Conservation (phyloP, 371 early-diverging fungal genomes). For the Circinella umbellata region DNA sequence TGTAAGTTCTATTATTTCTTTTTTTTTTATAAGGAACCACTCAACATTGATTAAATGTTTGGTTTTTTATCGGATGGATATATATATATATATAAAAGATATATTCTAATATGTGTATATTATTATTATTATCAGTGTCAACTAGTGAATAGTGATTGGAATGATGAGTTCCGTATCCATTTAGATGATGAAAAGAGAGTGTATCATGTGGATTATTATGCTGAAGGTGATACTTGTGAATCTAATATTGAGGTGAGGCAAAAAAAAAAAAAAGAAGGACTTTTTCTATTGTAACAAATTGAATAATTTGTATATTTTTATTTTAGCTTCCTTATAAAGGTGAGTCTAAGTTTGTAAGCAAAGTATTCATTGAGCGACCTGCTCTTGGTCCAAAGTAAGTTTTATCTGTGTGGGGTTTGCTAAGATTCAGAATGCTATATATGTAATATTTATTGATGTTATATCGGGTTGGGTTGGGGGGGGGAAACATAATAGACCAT, state of each 20-base stretch:
- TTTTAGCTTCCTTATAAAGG: slow-evolving; percentile 8
- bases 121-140: slow-evolving; percentile 23
- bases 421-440: not conserved
- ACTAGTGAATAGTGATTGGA: slow-evolving; percentile 20
- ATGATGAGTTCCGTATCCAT: slow-evolving; percentile 27
- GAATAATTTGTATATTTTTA: no score
- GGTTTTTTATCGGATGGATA: no score
- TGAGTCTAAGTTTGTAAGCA: not conserved
- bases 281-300: not conserved
- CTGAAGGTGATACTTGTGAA: slow-evolving; percentile 6
- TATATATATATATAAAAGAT: slow-evolving; percentile 4
- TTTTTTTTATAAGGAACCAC: no score
- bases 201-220: slow-evolving; percentile 31
- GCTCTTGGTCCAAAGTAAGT: slow-evolving; percentile 24
- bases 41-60: no score
- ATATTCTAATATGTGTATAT: no score
- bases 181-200: slow-evolving; percentile 24
- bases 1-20: slow-evolving; percentile 1
- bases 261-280: no score
- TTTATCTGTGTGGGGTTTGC: not conserved
- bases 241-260: slow-evolving; percentile 1
- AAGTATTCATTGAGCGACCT: slow-evolving; percentile 4
- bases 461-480: no score
- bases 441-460: not conserved
- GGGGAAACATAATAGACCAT: not conserved